Percentiles rank a stretch among this genome's conserved stretches.
Conservation (phyloP, 345 rosid genomes). For the Acer yangbiense region DNA sequence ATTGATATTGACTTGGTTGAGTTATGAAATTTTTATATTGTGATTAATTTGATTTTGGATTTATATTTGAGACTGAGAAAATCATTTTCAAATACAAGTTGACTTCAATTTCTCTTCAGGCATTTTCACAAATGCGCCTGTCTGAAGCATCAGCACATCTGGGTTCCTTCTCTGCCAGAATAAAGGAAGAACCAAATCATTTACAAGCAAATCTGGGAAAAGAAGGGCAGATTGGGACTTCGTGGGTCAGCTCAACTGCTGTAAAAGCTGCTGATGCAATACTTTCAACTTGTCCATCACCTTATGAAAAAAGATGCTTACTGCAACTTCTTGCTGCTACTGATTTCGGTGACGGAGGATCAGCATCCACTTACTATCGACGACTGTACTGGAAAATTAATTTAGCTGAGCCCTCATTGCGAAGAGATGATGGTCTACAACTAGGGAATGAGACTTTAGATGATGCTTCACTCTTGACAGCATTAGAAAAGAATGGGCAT, state of each 20-base stretch:
- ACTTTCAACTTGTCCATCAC: conserved; percentile 88
- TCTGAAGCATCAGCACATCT: conserved; percentile 98
- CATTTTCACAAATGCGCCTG: conserved; percentile 95
- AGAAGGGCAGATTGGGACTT: conserved; percentile 64
- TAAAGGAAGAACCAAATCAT: conserved; percentile 72
- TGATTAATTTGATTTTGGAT: not conserved
- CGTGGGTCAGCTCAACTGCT: conserved; percentile 90
- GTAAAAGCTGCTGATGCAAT: conserved; percentile 90
- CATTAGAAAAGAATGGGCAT: conserved; percentile 76
- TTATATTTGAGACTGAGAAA: not conserved
- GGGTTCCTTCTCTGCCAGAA: conserved; percentile 88
- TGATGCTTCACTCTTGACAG: conserved; percentile 85
- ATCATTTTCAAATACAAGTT: conserved; percentile 11
- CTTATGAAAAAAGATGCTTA: conserved; percentile 95
- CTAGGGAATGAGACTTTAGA: conserved; percentile 84
- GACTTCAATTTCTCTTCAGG: conserved; percentile 45
- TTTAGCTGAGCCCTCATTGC: conserved; percentile 85
- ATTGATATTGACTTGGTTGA: conserved; percentile 7
- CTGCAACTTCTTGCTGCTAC: conserved; percentile 87
- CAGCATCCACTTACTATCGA: conserved; percentile 69
- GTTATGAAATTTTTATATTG: not conserved
- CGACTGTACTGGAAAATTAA: conserved; percentile 91
- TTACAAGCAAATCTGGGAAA: conserved; percentile 56
- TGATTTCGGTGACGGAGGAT: conserved; percentile 96
- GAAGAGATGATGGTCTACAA: conserved; percentile 64